Evolutionary conservation across 768 basidiomycete genomes (phyloP), one percentile per base, ranked within the genome.

Genomic region (Mycena epipterygia): DNA sequence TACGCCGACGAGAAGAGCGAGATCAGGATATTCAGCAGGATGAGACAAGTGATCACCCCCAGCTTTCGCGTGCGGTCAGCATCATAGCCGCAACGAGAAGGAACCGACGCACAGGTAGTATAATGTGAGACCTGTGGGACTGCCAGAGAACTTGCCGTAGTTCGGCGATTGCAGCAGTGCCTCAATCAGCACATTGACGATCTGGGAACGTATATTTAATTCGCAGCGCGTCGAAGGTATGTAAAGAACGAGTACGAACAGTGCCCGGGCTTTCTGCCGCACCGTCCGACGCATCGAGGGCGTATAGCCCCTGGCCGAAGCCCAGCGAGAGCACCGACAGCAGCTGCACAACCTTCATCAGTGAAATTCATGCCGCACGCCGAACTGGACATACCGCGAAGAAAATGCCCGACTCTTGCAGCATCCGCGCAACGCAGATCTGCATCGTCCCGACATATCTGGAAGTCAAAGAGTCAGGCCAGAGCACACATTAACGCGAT

Each of bases 1-100:
- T 97, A 97, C 0, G 96, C 95, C 57, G 95, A 95, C 21, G 96
- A 91, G 79, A 98, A 98, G 74, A 98, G 83, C n/a, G 96, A 98
- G 74, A 98, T 96, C 76, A 98, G 86, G 77, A 98, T 91, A 78
- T 98, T 98, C 78, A 98, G 88, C 57, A 98, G 86, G 62, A 98
- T 89, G 57, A 98, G 87, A 21, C 64, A 63, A 17, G 72, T 73
- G 57, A 70, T 67, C 1, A 73, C 49, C 72, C 72, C 72, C 72
- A 73, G 64, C 71, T 41, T n/a, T 39, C 29, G 5, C 23, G 30
- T 11, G 16, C 6, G 11, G 21, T 52, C 29, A 52, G 30, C 30
- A 6, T 16, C 37, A 39, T 16, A 27, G n/a, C 51, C 11, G 14
- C 19, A 35, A n/a, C 27, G 9, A 17, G 23, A 53, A 1, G 33